Percentiles rank a stretch among this genome's conserved stretches.
phyloP scores from a whole-genome alignment of 495 filamentous ascomycete species.

The Echria macrotheca region DNA sequence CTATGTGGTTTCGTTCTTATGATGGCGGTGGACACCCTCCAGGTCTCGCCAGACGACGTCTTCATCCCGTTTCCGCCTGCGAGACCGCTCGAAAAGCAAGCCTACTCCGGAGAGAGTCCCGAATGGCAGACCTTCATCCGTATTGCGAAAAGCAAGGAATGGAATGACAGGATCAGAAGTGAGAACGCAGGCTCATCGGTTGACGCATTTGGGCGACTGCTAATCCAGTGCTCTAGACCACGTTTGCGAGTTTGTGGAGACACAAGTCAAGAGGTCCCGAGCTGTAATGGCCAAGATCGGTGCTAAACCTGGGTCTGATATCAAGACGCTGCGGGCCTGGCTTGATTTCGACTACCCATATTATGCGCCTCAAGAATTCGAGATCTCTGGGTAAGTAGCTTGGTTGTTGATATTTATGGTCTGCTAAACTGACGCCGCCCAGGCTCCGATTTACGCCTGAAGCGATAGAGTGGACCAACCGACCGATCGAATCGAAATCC shows the following conservation, averaged over 20 bases:
- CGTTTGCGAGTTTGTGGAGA: no score
- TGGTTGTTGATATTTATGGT: no score
- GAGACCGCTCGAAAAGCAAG: slow-evolving; percentile 33
- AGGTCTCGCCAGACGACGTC: no score
- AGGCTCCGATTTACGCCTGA: slow-evolving; percentile 32
- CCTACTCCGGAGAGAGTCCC: slow-evolving; percentile 58
- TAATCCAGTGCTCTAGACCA: no score
- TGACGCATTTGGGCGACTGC: no score
- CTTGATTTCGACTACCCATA: slow-evolving; percentile 37
- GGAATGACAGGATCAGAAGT: slow-evolving; percentile 48
- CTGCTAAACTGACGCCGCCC: slow-evolving; percentile 5
- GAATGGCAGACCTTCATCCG: slow-evolving; percentile 66
- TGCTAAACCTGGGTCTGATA: slow-evolving; percentile 17
- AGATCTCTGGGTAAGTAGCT: slow-evolving; percentile 37
- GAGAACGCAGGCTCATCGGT: no score
- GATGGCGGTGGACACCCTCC: no score
- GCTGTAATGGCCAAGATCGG: no score
- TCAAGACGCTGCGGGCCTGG: slow-evolving; percentile 27
- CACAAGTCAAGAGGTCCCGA: no score
- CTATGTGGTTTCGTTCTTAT: no score
- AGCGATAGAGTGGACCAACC: slow-evolving; percentile 22
- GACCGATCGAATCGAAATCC: slow-evolving; percentile 23
- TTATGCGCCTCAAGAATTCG: slow-evolving; percentile 36
- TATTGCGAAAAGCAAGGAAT: slow-evolving; percentile 47
- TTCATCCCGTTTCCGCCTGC: slow-evolving; percentile 65